A percentile compares a stretch with the other conserved stretches of the same genome.
Evolutionary conservation across 164 flowering plant genomes (phyloP).

Genomic region (Piper betle): DNA sequence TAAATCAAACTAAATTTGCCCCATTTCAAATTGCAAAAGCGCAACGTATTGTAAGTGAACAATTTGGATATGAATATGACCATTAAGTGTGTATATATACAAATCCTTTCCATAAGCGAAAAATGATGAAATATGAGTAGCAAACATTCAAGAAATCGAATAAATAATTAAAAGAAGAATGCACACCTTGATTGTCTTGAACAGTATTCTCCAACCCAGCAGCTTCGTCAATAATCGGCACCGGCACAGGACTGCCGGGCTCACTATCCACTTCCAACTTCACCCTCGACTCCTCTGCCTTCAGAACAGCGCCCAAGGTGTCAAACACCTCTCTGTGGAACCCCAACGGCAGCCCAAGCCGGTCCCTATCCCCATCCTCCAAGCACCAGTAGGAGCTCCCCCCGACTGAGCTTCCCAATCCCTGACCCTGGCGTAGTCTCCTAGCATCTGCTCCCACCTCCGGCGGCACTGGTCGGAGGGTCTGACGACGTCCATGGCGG

Average conservation of each 20-base stretch:
- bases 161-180: not conserved
- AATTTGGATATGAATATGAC: too few relatives aligned
- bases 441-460: slow-evolving; percentile 45
- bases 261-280: slow-evolving; percentile 29
- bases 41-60: not conserved
- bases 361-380: slow-evolving; percentile 20
- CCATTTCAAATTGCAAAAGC: not conserved
- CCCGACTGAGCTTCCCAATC: slow-evolving; percentile 22
- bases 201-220: slow-evolving; percentile 10
- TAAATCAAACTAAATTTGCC: not conserved
- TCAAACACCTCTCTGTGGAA: slow-evolving; percentile 36
- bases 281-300: slow-evolving; percentile 15
- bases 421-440: slow-evolving; percentile 31
- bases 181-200: slow-evolving; percentile 8
- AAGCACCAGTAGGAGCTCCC: slow-evolving; percentile 30
- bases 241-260: slow-evolving; percentile 15
- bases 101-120: not conserved
- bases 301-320: slow-evolving; percentile 20
- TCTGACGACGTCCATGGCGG: slow-evolving; percentile 22
- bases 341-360: slow-evolving; percentile 25
- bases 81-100: not conserved
- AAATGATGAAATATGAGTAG: not conserved
- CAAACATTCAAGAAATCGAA: not conserved
- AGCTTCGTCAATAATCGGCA: slow-evolving; percentile 5
- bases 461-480: slow-evolving; percentile 39